phyloP scores from a whole-genome alignment of 306 rosid species.

The Abrus pulchellus region DNA sequence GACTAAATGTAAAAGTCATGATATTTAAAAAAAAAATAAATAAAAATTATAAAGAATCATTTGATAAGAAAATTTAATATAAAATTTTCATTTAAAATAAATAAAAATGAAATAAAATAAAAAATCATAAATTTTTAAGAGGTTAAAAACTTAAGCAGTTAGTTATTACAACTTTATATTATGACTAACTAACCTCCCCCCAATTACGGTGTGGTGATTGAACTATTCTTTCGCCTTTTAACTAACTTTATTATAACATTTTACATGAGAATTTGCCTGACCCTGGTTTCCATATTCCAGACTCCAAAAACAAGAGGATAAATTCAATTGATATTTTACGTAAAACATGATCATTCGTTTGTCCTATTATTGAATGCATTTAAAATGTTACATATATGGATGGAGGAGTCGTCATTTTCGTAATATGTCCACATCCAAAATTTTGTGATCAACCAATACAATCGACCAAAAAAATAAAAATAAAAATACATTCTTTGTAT shows the following conservation, averaged over 20 bases:
- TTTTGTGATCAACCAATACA: constrained; percentile 38
- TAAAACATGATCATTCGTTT: neutral
- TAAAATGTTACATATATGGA: constrained; percentile 27
- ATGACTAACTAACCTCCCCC: neutral
- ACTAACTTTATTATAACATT: neutral
- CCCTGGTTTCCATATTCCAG: neutral
- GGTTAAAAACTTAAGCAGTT: too few relatives aligned
- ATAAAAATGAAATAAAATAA: too few relatives aligned
- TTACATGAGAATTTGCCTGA: neutral
- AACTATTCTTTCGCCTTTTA: too few relatives aligned
- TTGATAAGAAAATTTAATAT: too few relatives aligned
- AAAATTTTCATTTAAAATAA: too few relatives aligned
- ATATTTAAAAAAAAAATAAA: too few relatives aligned
- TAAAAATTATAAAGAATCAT: too few relatives aligned
- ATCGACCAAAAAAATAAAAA: too few relatives aligned
- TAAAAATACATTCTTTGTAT: too few relatives aligned
- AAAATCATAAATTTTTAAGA: too few relatives aligned
- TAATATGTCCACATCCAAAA: constrained; percentile 30
- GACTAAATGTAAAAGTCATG: too few relatives aligned
- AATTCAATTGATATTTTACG: neutral
- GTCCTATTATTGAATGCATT: neutral
- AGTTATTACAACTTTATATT: neutral
- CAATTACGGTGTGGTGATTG: too few relatives aligned
- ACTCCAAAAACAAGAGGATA: constrained; percentile 2
- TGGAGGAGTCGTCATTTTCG: neutral